Base-by-base conservation (phyloP, 2,329 filamentous ascomycete species). In the Neophaeococcomyces mojaviensis region DNA sequence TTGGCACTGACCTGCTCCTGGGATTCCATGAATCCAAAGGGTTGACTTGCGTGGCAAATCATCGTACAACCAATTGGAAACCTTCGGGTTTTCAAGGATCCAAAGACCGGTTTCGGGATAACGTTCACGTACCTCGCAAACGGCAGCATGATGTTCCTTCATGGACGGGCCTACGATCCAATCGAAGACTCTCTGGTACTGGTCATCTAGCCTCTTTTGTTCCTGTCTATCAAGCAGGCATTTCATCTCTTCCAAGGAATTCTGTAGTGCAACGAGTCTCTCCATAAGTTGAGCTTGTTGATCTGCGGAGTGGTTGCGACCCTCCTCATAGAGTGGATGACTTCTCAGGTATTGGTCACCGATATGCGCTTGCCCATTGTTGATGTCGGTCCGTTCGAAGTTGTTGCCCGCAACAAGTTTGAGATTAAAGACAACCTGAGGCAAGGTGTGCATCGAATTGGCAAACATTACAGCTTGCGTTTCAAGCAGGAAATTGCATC, bases 1-100 rank as follows among this genome's bases (percentile, higher is more conserved):
- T n/a, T 6, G 19, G 13, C 9, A 24, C 41, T 51, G 51, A 60
- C 59, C 59, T 49, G 59, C 57, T 8, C 64, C 64, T n/a, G 57
- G 60, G 24, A 58, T 61, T 13, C 34, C 36, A 16, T 38, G 35
- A 22, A 38, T 46, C 26, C 34, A 43, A 18, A 43, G 39, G 15
- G 32, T 34, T 5, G 39, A 19, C n/a, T 19, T 33, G 28, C 39
- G 39, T 12, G 30, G 26, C 19, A 18, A 32, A 12, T 43, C 39
- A 13, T 34, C 39, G 9, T 33, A 5, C n/a, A 43, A 5, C 39
- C 39, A 43, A 43, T 10, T 18, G 12, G 5, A 35, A 19, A 58
- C 48, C 2, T 30, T 16, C 10, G 26, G 4, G 33, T 35, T 41
- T n/a, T 53, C 37, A 4, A 58, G 31, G 10, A 59, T 49, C 58